These are phyloP conservation scores for Ustilago loliicola DNA, from an alignment of 1,284 basidiomycete genomes.

Conservation along the genomic window DNA sequence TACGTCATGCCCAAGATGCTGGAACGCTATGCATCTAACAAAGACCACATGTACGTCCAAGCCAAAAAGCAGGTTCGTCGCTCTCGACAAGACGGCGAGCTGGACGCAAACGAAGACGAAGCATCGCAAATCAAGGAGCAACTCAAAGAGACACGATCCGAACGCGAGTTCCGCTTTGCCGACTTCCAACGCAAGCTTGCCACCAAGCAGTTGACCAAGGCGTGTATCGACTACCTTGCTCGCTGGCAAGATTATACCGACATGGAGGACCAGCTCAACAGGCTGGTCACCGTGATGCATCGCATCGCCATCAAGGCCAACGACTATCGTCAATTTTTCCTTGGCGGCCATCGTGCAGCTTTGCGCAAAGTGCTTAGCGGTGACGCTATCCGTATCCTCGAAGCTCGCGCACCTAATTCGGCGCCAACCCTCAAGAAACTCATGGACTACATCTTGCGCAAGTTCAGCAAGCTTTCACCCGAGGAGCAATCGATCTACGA, in stretches of 20 bases:
- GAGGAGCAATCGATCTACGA: conserved; percentile 61
- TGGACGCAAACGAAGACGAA: conserved; percentile 52
- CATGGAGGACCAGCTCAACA: conserved; percentile 56
- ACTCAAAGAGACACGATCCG: conserved; percentile 47
- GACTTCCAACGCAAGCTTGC: conserved; percentile 65
- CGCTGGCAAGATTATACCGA: conserved; percentile 63
- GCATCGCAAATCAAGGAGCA: conserved; percentile 45
- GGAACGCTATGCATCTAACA: conserved; percentile 62
- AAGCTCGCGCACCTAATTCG: conserved; percentile 34
- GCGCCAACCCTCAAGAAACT: conserved; percentile 60
- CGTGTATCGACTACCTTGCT: conserved; percentile 60
- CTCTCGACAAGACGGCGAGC: conserved; percentile 44
- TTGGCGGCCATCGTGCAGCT: conserved; percentile 37
- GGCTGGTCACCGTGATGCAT: conserved; percentile 64
- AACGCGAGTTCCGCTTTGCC: conserved; percentile 66
- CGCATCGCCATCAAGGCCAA: conserved; percentile 63
- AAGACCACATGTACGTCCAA: conserved; percentile 66
- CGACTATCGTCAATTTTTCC: conserved; percentile 60
- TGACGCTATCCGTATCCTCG: conserved; percentile 35
- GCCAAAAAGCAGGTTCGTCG: conserved; percentile 57
- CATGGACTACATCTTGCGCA: conserved; percentile 58
- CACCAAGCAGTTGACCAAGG: conserved; percentile 59
- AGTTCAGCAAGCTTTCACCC: conserved; percentile 61
- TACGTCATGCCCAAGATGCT: conserved; percentile 66
- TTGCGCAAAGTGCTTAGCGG: conserved; percentile 53